A percentile compares a stretch with the other conserved stretches of the same genome.
These are phyloP conservation scores for Scalesia atractyloides DNA, from an alignment of 129 eudicot genomes.

Conservation along the genomic window DNA sequence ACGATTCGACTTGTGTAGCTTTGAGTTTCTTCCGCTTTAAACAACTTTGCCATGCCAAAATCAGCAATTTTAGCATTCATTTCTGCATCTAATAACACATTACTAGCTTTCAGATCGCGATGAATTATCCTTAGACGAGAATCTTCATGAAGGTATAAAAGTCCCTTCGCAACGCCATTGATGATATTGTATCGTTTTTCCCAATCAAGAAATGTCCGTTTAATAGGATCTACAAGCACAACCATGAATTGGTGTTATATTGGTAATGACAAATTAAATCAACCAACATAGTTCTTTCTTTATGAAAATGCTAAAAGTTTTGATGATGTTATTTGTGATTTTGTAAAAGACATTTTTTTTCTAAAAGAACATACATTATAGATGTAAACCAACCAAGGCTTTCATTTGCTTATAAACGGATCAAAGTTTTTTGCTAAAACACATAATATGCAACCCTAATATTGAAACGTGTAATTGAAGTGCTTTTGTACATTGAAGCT, in stretches of 20 bases:
- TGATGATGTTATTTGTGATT: no score
- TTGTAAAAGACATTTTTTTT: no score
- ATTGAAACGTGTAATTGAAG: no score
- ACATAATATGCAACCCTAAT: no score
- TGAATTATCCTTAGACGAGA: not conserved
- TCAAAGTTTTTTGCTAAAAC: no score
- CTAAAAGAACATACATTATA: no score
- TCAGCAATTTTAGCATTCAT: constrained; percentile 4
- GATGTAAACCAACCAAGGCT: no score
- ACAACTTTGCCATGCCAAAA: constrained; percentile 2
- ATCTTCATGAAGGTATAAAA: constrained; percentile 7
- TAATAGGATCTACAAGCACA: not conserved
- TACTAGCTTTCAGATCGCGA: not conserved
- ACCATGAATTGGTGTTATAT: not conserved
- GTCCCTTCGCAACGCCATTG: constrained; percentile 1
- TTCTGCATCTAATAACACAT: not conserved
- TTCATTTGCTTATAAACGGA: no score
- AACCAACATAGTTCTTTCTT: no score
- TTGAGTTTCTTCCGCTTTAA: not conserved
- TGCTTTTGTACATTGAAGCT: no score
- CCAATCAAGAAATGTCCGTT: not conserved
- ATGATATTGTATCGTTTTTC: constrained; percentile 1
- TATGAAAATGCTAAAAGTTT: no score
- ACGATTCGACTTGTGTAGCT: not conserved
- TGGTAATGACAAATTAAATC: no score